Evolutionary conservation across 2,329 filamentous ascomycete genomes (phyloP), one percentile per base, ranked within the genome.

Genomic region (Ophiostoma sp.): DNA sequence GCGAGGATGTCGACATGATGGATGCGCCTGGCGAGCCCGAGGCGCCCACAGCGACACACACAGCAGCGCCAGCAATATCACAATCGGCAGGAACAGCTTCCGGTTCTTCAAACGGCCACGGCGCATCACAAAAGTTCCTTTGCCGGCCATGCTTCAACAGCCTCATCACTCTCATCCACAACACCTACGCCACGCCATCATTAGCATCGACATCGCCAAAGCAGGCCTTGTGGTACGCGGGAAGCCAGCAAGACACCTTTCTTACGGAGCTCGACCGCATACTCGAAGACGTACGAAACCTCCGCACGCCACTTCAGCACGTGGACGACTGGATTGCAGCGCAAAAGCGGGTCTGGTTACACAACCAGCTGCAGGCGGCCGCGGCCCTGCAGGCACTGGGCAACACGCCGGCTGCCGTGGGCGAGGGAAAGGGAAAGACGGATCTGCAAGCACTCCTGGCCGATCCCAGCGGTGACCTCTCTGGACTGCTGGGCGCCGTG

Each of bases 281-380:
- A 65, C 83, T 87, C 72, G 76, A 82, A 5, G 81, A 83, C 68
- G 83, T 82, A 68, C 82, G 80, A 73, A 77, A 79, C 20, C 77
- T 80, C 73, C 80, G 80, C 64, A 75, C 79, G n/a, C 79, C 80
- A 68, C 76, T 86, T 15, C 77, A 79, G 60, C 77, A 76, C 23
- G 81, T 87, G 57, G 84, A 87, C 73, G 79, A 80, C 31, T 81
- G 81, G 71, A 82, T 87, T 74, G 78, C 79, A 11, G 80, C 80
- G 36, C 84, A 86, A 75, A 85, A 85, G 74, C 80, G 81, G 72
- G 80, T 80, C 13, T 87, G 85, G 84, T 85, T 74, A 69, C 36
- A 72, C 73, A 68, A 74, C 70, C 72, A 73, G 65, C 67, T 78
- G 66, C 68, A 73, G 48, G 71, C 68, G 17, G 76, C 72, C n/a